Base-by-base conservation (phyloP, 148 eudicot species). In the Chenopodium quinoa region DNA sequence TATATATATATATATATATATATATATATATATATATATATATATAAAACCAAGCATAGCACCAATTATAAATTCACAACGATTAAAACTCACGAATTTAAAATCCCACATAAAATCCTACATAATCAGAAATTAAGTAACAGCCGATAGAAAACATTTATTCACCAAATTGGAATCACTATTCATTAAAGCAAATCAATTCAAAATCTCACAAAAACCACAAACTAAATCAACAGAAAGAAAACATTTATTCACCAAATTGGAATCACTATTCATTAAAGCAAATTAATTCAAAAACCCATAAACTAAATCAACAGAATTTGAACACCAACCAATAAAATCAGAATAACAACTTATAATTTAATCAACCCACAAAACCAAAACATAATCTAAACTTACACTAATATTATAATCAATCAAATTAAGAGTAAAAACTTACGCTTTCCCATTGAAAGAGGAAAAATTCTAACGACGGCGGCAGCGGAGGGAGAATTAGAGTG, bases 371-470 rank as follows among this genome's bases (percentile, higher is more conserved):
- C 3, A 16, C 71, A 71, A 65, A 82, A 71, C 62, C 62, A 2
- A 56, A 56, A 56, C 4, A 56, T 56, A 56, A 56, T 2, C 14
- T 32, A 47, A 66, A 82, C 46, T 4, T 9, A 82, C 37, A 62
- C 25, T 47, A 62, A 75, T 0, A 3, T 7, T n/a, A 0, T 62
- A 10, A 56, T 56, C 22, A 76, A 7, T 20, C 27, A 77, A 47
- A 32, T 2, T 32, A 17, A 56, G 1, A 46, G 29, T 31, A 0
- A 37, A 37, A 37, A 82, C 94, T 83, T 81, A 91, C 92, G 92
- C 82, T 87, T 91, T 50, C 94, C 91, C 94, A 91, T 91, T n/a
- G 84, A 34, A 78, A 71, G 64, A 80, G 50, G 73, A 73, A 19
- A 10, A 19, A 75, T 11, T 17, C 7, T 34, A 23, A 25, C 17